phyloP scores from a whole-genome alignment of 768 basidiomycete genomes.

The Phanerochaete carnosa region DNA sequence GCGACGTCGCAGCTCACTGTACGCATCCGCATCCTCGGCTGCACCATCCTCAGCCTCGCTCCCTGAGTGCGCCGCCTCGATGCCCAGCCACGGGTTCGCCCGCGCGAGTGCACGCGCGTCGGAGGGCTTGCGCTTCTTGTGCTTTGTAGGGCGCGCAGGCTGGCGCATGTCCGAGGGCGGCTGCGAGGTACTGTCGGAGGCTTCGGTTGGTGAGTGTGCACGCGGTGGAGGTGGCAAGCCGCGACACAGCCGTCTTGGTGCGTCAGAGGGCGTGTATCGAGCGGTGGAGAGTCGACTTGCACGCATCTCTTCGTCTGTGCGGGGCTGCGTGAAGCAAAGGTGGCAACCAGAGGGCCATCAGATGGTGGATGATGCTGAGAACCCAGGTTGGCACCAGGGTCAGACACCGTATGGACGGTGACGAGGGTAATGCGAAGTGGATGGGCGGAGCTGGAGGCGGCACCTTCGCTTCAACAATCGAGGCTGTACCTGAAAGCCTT shows the following conservation, averaged over 20 bases:
- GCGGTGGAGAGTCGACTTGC: constrained; percentile 26
- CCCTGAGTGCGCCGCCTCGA: constrained; percentile 76
- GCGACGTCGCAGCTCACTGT: not conserved
- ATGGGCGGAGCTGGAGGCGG: constrained; percentile 35
- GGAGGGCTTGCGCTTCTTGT: constrained; percentile 25
- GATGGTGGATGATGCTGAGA: not conserved
- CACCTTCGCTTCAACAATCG: constrained; percentile 23
- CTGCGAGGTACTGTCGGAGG: too few species aligned
- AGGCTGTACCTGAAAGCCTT: too few species aligned
- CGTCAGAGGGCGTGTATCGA: constrained; percentile 31
- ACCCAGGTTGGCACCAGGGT: not conserved
- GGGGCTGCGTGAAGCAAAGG: constrained; percentile 45
- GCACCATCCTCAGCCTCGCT: constrained; percentile 70
- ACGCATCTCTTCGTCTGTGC: constrained; percentile 27
- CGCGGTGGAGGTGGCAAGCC: constrained; percentile 7
- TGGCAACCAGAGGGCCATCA: constrained; percentile 26
- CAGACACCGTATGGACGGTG: constrained; percentile 13
- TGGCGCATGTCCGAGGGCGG: too few species aligned
- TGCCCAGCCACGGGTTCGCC: constrained; percentile 51
- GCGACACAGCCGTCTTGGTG: constrained; percentile 26
- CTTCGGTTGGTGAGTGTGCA: not conserved
- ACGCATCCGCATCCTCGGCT: constrained; percentile 39
- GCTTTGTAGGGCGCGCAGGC: constrained; percentile 21
- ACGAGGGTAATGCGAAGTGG: constrained; percentile 19
- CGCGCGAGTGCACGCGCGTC: constrained; percentile 33